Conservation (phyloP, 2,329 filamentous ascomycete species). For the Pseudocercospora eumusae region DNA sequence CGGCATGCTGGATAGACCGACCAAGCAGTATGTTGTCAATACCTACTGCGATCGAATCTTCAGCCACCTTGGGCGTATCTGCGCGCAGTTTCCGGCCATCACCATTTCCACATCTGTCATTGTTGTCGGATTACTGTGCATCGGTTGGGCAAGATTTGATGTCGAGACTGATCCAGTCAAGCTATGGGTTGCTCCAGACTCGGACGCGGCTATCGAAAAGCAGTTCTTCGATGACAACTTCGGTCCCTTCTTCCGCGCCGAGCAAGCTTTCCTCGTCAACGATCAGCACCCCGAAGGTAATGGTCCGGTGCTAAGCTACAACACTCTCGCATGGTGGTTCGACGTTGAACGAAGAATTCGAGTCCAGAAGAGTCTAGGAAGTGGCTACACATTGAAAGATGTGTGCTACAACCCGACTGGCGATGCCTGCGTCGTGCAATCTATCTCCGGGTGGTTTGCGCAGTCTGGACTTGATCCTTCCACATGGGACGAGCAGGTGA, state of each 20-base stretch:
- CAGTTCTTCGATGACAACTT: constrained; percentile 90
- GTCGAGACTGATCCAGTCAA: constrained; percentile 87
- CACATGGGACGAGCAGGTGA: constrained; percentile 71
- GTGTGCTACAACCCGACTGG: constrained; percentile 94
- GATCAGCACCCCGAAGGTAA: constrained; percentile 66
- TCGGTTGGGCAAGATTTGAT: constrained; percentile 87
- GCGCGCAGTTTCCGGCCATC: constrained; percentile 78
- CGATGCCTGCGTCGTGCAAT: constrained; percentile 87
- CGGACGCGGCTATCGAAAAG: constrained; percentile 88
- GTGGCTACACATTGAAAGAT: constrained; percentile 71
- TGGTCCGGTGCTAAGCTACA: constrained; percentile 80
- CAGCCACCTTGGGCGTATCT: constrained; percentile 73
- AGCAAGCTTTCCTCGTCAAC: constrained; percentile 93
- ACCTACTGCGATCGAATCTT: constrained; percentile 79
- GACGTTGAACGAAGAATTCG: constrained; percentile 78
- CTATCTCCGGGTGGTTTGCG: constrained; percentile 84
- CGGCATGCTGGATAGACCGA: constrained; percentile 76
- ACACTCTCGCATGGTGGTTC: constrained; percentile 92
- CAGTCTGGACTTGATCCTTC: constrained; percentile 53
- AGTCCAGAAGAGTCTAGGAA: constrained; percentile 68
- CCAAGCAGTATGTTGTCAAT: constrained; percentile 79
- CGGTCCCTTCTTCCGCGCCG: constrained; percentile 90
- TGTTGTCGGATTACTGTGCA: constrained; percentile 73
- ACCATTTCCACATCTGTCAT: constrained; percentile 78
- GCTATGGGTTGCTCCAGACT: constrained; percentile 95